Percentiles rank a stretch among this genome's conserved stretches.
Conservation (phyloP, 2,329 filamentous ascomycete species). For the Trichothecium sympodiale region DNA sequence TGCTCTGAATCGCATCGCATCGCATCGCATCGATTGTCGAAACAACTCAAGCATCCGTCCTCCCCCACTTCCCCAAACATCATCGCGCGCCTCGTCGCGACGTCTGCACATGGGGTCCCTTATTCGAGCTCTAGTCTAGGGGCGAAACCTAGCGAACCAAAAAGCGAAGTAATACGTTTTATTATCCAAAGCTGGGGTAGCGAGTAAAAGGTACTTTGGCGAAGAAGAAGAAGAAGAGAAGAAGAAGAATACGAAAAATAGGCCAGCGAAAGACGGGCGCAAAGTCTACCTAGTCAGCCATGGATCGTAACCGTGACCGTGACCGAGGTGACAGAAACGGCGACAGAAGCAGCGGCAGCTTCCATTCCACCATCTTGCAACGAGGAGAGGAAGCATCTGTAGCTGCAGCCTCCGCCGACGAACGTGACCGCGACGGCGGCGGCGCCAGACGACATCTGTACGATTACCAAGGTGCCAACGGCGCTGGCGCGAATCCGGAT, state of each 20-base stretch:
- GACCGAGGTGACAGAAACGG: too few species aligned
- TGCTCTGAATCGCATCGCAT: too few species aligned
- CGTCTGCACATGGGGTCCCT: too few species aligned
- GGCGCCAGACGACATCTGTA: conserved; percentile 23
- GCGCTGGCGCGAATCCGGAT: neutral
- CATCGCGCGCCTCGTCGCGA: too few species aligned
- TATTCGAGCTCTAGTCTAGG: too few species aligned
- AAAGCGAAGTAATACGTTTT: too few species aligned
- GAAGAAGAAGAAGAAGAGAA: neutral
- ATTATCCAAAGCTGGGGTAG: too few species aligned
- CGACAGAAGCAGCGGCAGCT: conserved; percentile 33
- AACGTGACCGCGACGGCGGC: conserved; percentile 15
- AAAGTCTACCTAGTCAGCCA: neutral
- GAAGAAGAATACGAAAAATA: neutral
- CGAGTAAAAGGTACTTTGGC: too few species aligned
- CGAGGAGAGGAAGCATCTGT: conserved; percentile 17
- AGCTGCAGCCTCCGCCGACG: conserved; percentile 26
- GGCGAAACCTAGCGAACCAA: too few species aligned
- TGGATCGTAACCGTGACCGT: neutral
- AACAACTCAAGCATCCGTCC: too few species aligned
- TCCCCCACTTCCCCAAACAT: too few species aligned
- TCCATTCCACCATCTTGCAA: conserved; percentile 39
- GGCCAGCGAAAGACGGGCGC: neutral
- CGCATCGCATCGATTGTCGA: too few species aligned
- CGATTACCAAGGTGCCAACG: conserved; percentile 20